Evolutionary conservation across 2,329 filamentous ascomycete genomes (phyloP).

Genomic region (Tolypocladium paradoxum): DNA sequence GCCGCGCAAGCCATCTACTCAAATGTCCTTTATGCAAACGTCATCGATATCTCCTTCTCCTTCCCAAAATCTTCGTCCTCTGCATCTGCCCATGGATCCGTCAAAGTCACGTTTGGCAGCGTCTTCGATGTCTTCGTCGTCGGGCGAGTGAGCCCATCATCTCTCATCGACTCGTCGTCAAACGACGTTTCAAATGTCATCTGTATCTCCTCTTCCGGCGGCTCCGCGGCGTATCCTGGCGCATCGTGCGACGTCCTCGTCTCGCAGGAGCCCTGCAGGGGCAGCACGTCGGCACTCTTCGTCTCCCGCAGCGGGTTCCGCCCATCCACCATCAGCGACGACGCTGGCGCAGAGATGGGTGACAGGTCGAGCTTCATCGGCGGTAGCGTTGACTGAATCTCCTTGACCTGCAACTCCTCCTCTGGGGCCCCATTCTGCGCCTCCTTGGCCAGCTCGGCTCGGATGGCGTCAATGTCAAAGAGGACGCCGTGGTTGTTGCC

Average conservation of each 20-base stretch:
- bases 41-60: slow-evolving; percentile 70
- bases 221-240: slow-evolving; percentile 15
- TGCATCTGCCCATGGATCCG: slow-evolving; percentile 61
- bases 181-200: slow-evolving; percentile 65
- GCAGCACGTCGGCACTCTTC: slow-evolving; percentile 32
- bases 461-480: slow-evolving; percentile 92
- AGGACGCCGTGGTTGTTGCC: slow-evolving; percentile 56
- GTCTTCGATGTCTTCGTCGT: slow-evolving; percentile 31
- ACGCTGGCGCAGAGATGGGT: slow-evolving; percentile 17
- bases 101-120: slow-evolving; percentile 36
- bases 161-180: slow-evolving; percentile 26
- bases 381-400: slow-evolving; percentile 79
- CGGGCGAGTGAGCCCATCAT: slow-evolving; percentile 15
- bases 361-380: slow-evolving; percentile 70
- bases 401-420: slow-evolving; percentile 52
- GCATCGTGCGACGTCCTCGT: slow-evolving; percentile 6
- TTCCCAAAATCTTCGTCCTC: slow-evolving; percentile 59
- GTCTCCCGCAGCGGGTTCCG: slow-evolving; percentile 27
- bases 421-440: slow-evolving; percentile 37
- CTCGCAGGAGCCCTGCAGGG: slow-evolving; percentile 7
- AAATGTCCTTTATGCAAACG: slow-evolving; percentile 50
- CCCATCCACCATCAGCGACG: slow-evolving; percentile 10
- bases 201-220: slow-evolving; percentile 42
- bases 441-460: slow-evolving; percentile 70
- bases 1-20: neutral